phyloP scores from a whole-genome alignment of 257 asterid species.

The Solanum lignicaule region DNA sequence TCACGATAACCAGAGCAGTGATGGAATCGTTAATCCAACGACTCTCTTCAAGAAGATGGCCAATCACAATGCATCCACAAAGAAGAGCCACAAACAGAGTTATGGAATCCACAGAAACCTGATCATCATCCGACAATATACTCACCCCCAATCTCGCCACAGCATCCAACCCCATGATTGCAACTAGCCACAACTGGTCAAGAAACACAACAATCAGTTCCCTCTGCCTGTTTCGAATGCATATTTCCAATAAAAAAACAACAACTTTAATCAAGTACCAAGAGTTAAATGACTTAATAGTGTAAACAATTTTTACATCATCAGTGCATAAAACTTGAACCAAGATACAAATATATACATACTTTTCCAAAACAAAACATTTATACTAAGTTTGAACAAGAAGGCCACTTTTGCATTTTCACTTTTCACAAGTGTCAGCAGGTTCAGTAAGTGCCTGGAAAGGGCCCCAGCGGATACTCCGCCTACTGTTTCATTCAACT shows the following conservation, averaged over 20 bases:
- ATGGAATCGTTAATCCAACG: conserved; percentile 66
- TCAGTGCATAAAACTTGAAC: background rate
- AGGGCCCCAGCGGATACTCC: background rate
- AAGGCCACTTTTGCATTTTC: background rate
- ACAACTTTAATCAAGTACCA: no score
- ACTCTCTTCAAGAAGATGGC: conserved; percentile 43
- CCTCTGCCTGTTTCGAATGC: background rate
- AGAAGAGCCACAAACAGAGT: conserved; percentile 52
- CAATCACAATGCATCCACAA: conserved; percentile 47
- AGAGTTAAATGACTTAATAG: background rate
- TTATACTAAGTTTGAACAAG: background rate
- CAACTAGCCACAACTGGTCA: background rate
- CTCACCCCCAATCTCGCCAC: background rate
- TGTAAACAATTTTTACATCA: background rate
- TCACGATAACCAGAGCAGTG: conserved; percentile 45
- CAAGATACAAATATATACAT: background rate
- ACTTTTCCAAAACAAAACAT: background rate
- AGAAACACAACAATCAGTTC: background rate
- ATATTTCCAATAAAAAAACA: background rate
- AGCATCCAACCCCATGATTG: background rate
- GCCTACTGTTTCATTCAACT: background rate
- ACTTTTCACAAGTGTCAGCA: background rate
- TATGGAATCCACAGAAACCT: conserved; percentile 14
- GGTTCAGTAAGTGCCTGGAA: background rate
- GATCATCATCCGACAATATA: background rate